phyloP scores from a whole-genome alignment of 2,329 filamentous ascomycete species.

The Mycosphaerella sp. region DNA sequence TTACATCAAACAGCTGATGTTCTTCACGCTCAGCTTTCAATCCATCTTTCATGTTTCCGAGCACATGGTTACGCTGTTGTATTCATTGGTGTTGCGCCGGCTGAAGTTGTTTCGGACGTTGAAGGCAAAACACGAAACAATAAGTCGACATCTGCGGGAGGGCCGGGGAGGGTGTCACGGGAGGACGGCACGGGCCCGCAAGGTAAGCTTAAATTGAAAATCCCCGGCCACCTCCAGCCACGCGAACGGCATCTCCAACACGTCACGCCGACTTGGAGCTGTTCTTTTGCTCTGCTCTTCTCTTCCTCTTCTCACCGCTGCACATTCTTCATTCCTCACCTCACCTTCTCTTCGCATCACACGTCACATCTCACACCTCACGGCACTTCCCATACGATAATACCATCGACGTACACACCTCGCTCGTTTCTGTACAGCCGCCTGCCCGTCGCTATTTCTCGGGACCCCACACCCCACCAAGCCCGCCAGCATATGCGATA shows the following conservation, averaged over 20 bases:
- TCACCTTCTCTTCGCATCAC: background rate
- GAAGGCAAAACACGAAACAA: too few relatives aligned
- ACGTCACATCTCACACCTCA: background rate
- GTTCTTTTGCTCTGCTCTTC: too few relatives aligned
- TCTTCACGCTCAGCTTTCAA: too few relatives aligned
- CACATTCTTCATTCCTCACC: background rate
- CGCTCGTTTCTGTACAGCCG: background rate
- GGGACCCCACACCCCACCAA: background rate
- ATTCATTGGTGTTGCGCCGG: too few relatives aligned
- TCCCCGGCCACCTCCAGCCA: background rate
- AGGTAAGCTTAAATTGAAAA: background rate
- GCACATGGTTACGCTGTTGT: too few relatives aligned
- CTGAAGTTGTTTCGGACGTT: too few relatives aligned
- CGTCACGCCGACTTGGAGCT: background rate
- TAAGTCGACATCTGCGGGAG: too few relatives aligned
- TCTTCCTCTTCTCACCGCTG: background rate
- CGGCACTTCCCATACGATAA: background rate
- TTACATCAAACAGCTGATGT: too few relatives aligned
- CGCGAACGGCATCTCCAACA: background rate
- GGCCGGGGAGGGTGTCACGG: too few relatives aligned
- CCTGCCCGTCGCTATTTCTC: background rate
- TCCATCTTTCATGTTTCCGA: too few relatives aligned
- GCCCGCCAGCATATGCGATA: background rate
- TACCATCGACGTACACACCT: too few relatives aligned
- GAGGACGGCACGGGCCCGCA: too few relatives aligned